Evolutionary conservation across 257 asterid species (phyloP), one percentile per base, ranked within the genome.

Genomic region (Knoxia roxburghii): DNA sequence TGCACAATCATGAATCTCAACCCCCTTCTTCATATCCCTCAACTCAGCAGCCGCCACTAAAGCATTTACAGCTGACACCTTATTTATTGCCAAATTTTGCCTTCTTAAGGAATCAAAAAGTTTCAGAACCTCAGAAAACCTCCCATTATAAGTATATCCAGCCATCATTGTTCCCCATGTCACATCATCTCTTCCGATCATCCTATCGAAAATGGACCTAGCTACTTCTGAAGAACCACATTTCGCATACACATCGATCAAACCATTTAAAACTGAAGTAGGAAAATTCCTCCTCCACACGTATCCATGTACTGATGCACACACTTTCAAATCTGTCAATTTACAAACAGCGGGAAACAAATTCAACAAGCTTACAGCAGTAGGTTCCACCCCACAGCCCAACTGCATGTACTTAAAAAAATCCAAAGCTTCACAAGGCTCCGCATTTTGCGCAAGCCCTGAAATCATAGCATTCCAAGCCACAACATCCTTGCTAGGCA

Each of bases 161-260:
- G 82, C 74, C 82, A 81, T 77, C 73, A 77, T 74, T n/a, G 78
- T 69, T n/a, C 82, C 85, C 83, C 83, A 81, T 20, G 83, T 69
- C 51, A 81, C 78, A 61, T 77, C 80, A 75, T 81, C 80, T 33
- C 53, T 73, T 54, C 62, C 21, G 68, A 37, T 43, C 72, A 72
- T 43, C 62, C 33, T 57, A 52, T 68, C 61, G 51, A 81, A 77
- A 50, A 81, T 50, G 41, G 21, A 20, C 21, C 72, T 63, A 73
- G 77, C 80, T 1, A 40, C 48, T 45, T 56, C 49, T 0, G 71
- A 24, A 66, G 17, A 29, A 14, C 76, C 77, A 65, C 85, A 80
- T 71, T 80, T 80, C 2, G 75, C 56, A 62, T 80, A 80, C 69
- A 43, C 63, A 68, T 80, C 82, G 18, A 77, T 80, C 78, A 80